These are phyloP conservation scores for Phytophthora parvispora DNA, from an alignment of 352 stramenopile genomes.

Conservation along the genomic window DNA sequence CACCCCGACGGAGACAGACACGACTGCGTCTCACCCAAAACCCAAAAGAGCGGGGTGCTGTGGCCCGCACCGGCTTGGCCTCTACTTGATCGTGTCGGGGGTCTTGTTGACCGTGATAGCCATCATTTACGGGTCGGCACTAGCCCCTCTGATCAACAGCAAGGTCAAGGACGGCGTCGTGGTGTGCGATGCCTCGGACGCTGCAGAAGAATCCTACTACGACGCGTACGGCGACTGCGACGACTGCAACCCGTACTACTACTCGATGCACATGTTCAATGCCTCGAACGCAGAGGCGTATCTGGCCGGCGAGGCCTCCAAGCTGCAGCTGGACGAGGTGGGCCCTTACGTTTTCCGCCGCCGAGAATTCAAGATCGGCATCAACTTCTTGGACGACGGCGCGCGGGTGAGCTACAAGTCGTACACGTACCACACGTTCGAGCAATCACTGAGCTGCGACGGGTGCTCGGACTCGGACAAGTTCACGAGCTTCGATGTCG, in stretches of 20 bases:
- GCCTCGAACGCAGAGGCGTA: constrained; percentile 49
- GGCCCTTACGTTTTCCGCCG: constrained; percentile 75
- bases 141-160: constrained; percentile 50
- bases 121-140: constrained; percentile 50
- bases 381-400: constrained; percentile 53
- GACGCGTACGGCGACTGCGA: constrained; percentile 69
- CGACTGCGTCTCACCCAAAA: constrained; percentile 1
- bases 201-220: constrained; percentile 46
- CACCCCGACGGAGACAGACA: constrained; percentile 8
- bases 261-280: constrained; percentile 50
- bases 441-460: constrained; percentile 50
- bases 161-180: constrained; percentile 52
- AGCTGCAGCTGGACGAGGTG: constrained; percentile 63
- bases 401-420: constrained; percentile 64
- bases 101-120: constrained; percentile 42
- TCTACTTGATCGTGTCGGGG: constrained; percentile 41
- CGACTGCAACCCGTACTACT: constrained; percentile 69
- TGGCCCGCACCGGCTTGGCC: constrained; percentile 35
- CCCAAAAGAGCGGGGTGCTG: constrained; percentile 16
- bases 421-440: constrained; percentile 75
- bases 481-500: constrained; percentile 61
- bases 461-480: constrained; percentile 59
- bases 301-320: constrained; percentile 44
- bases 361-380: constrained; percentile 60
- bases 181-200: constrained; percentile 43